Percentiles rank a stretch among this genome's conserved stretches.
Evolutionary conservation across 1,284 basidiomycete genomes (phyloP).

Genomic region (Ganoderma leucocontextum): DNA sequence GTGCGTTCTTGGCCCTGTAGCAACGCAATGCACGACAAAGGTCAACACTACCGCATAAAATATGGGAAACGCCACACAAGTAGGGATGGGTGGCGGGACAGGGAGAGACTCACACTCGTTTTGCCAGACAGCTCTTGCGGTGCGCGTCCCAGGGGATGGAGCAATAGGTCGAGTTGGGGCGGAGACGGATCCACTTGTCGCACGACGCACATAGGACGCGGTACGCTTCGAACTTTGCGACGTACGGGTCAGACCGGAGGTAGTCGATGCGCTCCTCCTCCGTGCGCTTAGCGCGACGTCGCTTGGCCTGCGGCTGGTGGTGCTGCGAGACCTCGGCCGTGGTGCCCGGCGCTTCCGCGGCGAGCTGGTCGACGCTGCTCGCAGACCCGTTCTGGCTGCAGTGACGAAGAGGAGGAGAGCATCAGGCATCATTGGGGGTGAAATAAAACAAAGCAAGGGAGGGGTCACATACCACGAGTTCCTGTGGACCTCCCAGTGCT

Average conservation of each 20-base stretch:
- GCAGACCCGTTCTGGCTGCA: slow-evolving; percentile 38
- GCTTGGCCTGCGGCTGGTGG: slow-evolving; percentile 43
- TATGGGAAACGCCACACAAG: slow-evolving; percentile 10
- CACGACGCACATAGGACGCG: slow-evolving; percentile 79
- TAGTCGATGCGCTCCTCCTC: slow-evolving; percentile 82
- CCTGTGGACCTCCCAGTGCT: slow-evolving; percentile 75
- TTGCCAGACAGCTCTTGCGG: slow-evolving; percentile 76
- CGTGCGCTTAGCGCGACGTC: slow-evolving; percentile 77
- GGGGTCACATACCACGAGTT: slow-evolving; percentile 57
- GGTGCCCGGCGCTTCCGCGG: slow-evolving; percentile 34
- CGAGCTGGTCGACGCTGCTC: slow-evolving; percentile 28
- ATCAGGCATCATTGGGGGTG: not conserved
- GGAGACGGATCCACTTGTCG: slow-evolving; percentile 82
- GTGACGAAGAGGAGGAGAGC: not conserved
- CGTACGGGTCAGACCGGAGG: slow-evolving; percentile 76
- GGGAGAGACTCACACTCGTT: slow-evolving; percentile 61
- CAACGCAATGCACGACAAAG: not conserved
- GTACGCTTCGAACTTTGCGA: slow-evolving; percentile 80
- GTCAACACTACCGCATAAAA: slow-evolving; percentile 13
- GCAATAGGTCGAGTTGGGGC: slow-evolving; percentile 84
- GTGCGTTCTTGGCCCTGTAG: slow-evolving; percentile 37
- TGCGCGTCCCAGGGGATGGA: slow-evolving; percentile 88
- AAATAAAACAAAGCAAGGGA: slow-evolving; percentile 8
- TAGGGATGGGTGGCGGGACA: not conserved
- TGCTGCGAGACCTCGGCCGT: slow-evolving; percentile 32